Evolutionary conservation across 306 rosid species (phyloP), one percentile per base, ranked within the genome.

Genomic region (Trifolium pratense): DNA sequence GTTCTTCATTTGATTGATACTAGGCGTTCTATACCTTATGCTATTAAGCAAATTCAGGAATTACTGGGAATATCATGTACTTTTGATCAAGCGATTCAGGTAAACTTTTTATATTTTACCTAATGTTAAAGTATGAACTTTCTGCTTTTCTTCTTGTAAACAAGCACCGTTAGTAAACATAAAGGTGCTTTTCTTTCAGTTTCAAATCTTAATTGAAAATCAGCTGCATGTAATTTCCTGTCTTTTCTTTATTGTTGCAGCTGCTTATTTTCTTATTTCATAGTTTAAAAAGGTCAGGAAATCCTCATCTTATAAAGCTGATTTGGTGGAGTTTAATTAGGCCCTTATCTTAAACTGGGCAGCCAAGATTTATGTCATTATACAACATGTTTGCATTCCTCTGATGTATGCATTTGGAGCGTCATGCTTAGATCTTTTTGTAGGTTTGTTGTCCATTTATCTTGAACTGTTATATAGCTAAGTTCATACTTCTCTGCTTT

Each of bases 51-150:
- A 81, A 79, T 88, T 73, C 96, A 94, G 59, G 91, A 89, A 40
- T 69, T 94, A 81, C 79, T 94, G 65, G 99, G 99, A 48, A 77
- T 94, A 68, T 87, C 99, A 66, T 87, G 92, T 80, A 85, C 91
- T 61, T 91, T 89, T 88, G 99, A 88, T 84, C 92, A 88, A 86
- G 92, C 89, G 14, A 81, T 94, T 71, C 91, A 86, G 93, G 99
- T 81, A 42, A 70, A 67, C 18, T 60, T 3, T 12, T n/a, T 29
- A 65, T 63, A 42, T 63, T 40, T 18, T 13, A 18, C 14, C 39
- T 66, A 34, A 23, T 80, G 26, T 46, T 71, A 12, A 39, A 20
- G 39, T 18, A 15, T 76, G 11, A 56, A 15, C 37, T 48, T 26
- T 45, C 39, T 43, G 16, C 34, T 56, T 56, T 48, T 58, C n/a